Evolutionary conservation across 768 basidiomycete species (phyloP).

Genomic region (Kwoniella shandongensis): DNA sequence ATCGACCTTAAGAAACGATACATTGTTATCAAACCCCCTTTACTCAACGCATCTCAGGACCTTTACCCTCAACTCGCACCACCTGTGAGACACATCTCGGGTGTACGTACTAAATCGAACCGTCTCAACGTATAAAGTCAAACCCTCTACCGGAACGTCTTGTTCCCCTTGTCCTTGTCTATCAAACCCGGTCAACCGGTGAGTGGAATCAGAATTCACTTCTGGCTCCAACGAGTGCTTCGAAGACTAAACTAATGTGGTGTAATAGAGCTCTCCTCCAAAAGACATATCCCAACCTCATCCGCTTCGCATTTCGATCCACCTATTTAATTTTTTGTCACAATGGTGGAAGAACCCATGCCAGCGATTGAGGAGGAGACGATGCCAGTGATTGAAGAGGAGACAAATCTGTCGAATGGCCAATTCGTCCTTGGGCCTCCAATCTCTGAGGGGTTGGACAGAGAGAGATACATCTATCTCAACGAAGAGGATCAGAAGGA

Average conservation of each 20-base stretch:
- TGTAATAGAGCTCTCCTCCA: too few species aligned
- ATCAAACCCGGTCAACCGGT: too few species aligned
- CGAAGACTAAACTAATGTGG: too few species aligned
- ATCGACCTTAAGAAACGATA: too few species aligned
- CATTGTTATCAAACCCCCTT: too few species aligned
- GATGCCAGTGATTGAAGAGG: background rate
- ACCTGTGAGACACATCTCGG: too few species aligned
- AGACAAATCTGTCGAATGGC: background rate
- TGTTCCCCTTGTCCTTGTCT: too few species aligned
- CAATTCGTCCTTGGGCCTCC: conserved; percentile 6
- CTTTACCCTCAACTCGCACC: background rate
- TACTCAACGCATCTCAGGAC: too few species aligned
- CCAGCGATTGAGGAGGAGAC: background rate
- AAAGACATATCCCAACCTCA: too few species aligned
- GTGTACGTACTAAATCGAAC: background rate
- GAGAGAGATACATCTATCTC: background rate
- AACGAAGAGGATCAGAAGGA: conserved; percentile 3
- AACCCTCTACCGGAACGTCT: too few species aligned
- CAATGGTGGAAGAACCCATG: background rate
- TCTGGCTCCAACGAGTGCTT: too few species aligned
- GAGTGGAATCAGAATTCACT: too few species aligned
- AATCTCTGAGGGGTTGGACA: conserved; percentile 4
- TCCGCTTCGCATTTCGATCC: background rate
- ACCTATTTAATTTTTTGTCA: conserved; percentile 1
- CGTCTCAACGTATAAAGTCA: background rate